A percentile compares a stretch with the other conserved stretches of the same genome.
These are phyloP conservation scores for Candida tropicalis DNA, from an alignment of 1,139 yeast species.

Conservation along the genomic window DNA sequence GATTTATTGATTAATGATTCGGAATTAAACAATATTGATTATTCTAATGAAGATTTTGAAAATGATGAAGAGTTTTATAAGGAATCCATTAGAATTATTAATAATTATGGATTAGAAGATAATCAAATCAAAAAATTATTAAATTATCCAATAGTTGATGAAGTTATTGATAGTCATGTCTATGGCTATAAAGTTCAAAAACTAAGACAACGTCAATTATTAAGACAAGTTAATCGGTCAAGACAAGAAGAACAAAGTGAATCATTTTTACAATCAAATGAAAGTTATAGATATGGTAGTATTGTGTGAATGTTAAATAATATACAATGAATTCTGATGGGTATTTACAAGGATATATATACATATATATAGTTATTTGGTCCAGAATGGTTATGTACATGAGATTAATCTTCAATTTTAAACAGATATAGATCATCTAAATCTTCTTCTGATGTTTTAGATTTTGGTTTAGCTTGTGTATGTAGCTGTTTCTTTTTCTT, in stretches of 20 bases:
- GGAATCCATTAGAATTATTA: conserved; percentile 36
- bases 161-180: conserved; percentile 43
- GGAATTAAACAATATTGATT: conserved; percentile 21
- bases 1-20: conserved; percentile 31
- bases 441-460: conserved; percentile 30
- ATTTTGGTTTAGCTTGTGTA: conserved; percentile 13
- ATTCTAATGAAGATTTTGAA: conserved; percentile 40
- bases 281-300: conserved; percentile 28
- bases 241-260: conserved; percentile 8
- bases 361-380: too few relatives aligned
- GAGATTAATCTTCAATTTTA: conserved; percentile 38
- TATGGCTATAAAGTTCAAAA: conserved; percentile 48
- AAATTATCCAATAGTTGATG: conserved; percentile 51
- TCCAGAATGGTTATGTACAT: too few relatives aligned
- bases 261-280: conserved; percentile 14
- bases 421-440: conserved; percentile 46
- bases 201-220: conserved; percentile 27
- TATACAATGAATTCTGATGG: too few relatives aligned
- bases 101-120: conserved; percentile 45
- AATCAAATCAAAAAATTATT: conserved; percentile 35
- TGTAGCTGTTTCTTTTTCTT: conserved; percentile 19
- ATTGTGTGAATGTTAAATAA: too few relatives aligned
- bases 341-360: conserved; percentile 10
- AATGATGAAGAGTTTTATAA: conserved; percentile 43
- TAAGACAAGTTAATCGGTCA: conserved; percentile 18